These are phyloP conservation scores for Neoboletus magnificus DNA, from an alignment of 768 basidiomycete species.

Conservation along the genomic window DNA sequence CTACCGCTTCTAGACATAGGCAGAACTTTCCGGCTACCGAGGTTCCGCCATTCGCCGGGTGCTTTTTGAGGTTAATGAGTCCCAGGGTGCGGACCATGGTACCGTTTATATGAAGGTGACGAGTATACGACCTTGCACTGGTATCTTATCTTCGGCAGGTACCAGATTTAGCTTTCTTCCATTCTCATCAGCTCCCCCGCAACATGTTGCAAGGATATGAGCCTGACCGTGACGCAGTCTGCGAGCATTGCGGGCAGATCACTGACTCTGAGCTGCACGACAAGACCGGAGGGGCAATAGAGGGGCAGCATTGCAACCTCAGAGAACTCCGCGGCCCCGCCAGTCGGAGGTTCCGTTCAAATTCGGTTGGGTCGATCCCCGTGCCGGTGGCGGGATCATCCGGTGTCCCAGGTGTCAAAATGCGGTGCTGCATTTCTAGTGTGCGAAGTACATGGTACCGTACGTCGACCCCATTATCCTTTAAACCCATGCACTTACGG, in stretches of 20 bases:
- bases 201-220: too few relatives aligned
- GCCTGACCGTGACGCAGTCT: too few relatives aligned
- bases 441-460: too few relatives aligned
- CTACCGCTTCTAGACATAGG: neutral
- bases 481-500: neutral
- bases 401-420: conserved; percentile 6
- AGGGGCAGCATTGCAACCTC: too few relatives aligned
- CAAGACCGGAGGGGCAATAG: neutral
- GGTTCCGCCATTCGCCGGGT: neutral
- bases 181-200: neutral
- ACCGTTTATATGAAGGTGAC: too few relatives aligned
- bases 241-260: neutral
- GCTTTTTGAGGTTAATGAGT: neutral
- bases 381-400: neutral
- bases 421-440: conserved; percentile 8
- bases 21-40: conserved; percentile 1
- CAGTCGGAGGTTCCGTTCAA: neutral
- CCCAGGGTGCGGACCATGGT: neutral
- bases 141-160: neutral
- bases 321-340: neutral
- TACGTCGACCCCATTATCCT: too few relatives aligned
- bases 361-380: neutral
- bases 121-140: too few relatives aligned
- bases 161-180: neutral
- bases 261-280: neutral